These are phyloP conservation scores for Pestalotiopsis sp. DNA, from an alignment of 2,329 filamentous ascomycete genomes.

Conservation along the genomic window DNA sequence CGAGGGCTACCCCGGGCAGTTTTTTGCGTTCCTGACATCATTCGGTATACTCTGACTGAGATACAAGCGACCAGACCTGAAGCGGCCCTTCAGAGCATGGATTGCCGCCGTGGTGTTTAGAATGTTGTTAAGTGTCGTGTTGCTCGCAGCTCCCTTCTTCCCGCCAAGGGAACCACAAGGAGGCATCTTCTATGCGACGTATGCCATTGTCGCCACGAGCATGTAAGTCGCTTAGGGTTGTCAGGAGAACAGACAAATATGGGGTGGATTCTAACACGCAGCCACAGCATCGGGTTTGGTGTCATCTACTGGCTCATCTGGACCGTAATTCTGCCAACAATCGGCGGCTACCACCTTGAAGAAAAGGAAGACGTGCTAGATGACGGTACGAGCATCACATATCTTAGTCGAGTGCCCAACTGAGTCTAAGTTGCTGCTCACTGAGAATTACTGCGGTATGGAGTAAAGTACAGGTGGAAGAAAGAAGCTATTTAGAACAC, in stretches of 20 bases:
- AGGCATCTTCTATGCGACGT: constrained; percentile 54
- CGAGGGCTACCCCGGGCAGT: constrained; percentile 66
- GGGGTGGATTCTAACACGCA: constrained; percentile 18
- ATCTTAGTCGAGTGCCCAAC: constrained; percentile 41
- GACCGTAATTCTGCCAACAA: constrained; percentile 60
- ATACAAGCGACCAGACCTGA: constrained; percentile 56
- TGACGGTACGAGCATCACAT: constrained; percentile 69
- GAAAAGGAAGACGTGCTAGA: constrained; percentile 59
- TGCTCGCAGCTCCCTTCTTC: constrained; percentile 64
- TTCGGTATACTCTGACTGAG: constrained; percentile 62
- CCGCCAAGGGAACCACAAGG: constrained; percentile 50
- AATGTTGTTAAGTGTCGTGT: constrained; percentile 50
- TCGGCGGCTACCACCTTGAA: constrained; percentile 61
- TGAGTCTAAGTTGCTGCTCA: neutral
- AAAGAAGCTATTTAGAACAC: too few relatives aligned
- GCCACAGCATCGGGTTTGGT: constrained; percentile 55
- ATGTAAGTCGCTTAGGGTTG: constrained; percentile 45
- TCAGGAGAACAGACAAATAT: neutral
- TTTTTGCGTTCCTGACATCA: constrained; percentile 58
- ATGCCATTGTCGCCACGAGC: constrained; percentile 51
- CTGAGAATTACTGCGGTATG: neutral
- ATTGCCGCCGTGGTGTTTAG: constrained; percentile 57
- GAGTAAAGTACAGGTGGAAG: too few relatives aligned
- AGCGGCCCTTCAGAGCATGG: constrained; percentile 67
- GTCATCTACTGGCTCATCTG: constrained; percentile 69